Evolutionary conservation across 2,329 filamentous ascomycete species (phyloP).

Genomic region (Trichoderma sp.): DNA sequence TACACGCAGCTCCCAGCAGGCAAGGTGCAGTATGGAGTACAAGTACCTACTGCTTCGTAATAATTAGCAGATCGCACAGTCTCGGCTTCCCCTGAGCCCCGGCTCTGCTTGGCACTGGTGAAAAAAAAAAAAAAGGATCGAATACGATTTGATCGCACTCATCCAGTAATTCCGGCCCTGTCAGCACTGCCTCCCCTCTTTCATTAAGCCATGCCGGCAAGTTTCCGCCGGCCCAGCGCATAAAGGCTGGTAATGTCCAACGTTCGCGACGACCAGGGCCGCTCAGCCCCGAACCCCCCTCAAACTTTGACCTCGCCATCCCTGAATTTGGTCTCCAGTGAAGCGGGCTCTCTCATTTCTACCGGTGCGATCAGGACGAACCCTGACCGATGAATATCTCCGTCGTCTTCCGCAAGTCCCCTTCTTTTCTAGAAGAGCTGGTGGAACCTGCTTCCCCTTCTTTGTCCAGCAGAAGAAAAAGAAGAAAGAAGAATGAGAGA

Average conservation of each 20-base stretch:
- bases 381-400: slow-evolving; percentile 11
- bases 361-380: neutral
- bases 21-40: no score
- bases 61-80: neutral
- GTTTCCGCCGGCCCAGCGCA: slow-evolving; percentile 21
- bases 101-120: slow-evolving; percentile 9
- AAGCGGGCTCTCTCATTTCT: slow-evolving; percentile 13
- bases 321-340: slow-evolving; percentile 15
- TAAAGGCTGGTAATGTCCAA: slow-evolving; percentile 20
- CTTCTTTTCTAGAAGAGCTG: slow-evolving; percentile 13
- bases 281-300: slow-evolving; percentile 13
- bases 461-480: neutral
- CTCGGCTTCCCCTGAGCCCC: slow-evolving; percentile 11
- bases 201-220: slow-evolving; percentile 23
- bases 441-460: neutral
- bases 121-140: slow-evolving; percentile 4
- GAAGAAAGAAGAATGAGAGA: neutral
- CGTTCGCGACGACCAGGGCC: slow-evolving; percentile 5
- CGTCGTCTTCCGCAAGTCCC: neutral
- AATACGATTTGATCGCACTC: slow-evolving; percentile 9
- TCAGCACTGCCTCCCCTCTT: slow-evolving; percentile 23
- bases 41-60: neutral
- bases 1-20: neutral
- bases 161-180: slow-evolving; percentile 17
- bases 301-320: slow-evolving; percentile 4